Evolutionary conservation across 2,329 filamentous ascomycete genomes (phyloP), one percentile per base, ranked within the genome.

Genomic region (Xylaria digitata): DNA sequence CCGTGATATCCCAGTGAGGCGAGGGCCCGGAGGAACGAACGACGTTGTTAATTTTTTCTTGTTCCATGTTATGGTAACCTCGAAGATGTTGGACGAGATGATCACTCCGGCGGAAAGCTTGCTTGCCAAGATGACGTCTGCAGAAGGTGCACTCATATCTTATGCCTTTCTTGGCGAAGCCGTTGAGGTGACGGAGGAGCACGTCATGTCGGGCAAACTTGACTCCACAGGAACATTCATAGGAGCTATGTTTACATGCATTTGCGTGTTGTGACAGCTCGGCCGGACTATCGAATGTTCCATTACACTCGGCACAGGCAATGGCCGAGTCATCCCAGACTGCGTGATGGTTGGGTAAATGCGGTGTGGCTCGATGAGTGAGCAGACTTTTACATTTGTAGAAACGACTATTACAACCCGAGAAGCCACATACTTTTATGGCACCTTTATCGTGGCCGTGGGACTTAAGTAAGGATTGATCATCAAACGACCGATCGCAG

Each of bases 71-170:
- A 67, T 82, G 80, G 53, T 80, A 81, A 0, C 75, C 74, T 1
- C 70, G 71, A 19, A 81, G 67, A 61, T 82, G 80, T 32, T 81
- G 80, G 3, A 70, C 65, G 0, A 81, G 69, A 59, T 82, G 80
- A 55, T 82, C 79, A 6, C 68, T 73, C n/a, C 80, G 76, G 30
- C 71, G 75, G 61, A 82, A 82, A 0, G 75, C 77, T 6, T 76
- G 59, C 1, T 68, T 66, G 2, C 77, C 78, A n/a, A 73, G 74
- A 55, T 79, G 72, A 17, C 65, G 73, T 53, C 72, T 78, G 68
- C 79, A 80, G 45, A 75, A 73, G 0, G 48, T 61, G 46, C 80
- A 81, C 5, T 75, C 74, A 45, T 73, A 77, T 8, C 68, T 63
- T 1, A 48, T 53, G 6, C 26, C 42, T 17, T 53, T 68, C 50